These are phyloP conservation scores for Penicillium macrosclerotiorum DNA, from an alignment of 495 filamentous ascomycete species.

Conservation along the genomic window DNA sequence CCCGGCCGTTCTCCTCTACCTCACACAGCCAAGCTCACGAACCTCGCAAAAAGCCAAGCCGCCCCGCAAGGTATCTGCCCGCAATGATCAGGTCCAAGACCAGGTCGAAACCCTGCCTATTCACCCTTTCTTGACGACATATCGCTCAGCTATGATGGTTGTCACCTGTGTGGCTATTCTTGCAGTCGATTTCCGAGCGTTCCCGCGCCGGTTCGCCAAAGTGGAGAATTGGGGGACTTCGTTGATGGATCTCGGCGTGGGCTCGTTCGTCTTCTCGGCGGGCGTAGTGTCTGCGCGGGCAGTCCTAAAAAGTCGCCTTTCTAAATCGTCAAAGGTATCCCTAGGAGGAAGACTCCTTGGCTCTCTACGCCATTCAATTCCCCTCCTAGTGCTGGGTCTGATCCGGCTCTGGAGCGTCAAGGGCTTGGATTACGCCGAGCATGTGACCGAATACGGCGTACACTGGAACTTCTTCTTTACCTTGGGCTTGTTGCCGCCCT, in stretches of 20 bases:
- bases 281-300: conserved; percentile 89
- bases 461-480: conserved; percentile 99
- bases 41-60: conserved; percentile 56
- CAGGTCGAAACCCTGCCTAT: conserved; percentile 60
- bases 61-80: conserved; percentile 45
- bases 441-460: conserved; percentile 96
- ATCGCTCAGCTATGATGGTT: conserved; percentile 89
- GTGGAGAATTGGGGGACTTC: conserved; percentile 98
- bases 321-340: conserved; percentile 31
- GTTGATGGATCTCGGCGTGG: conserved; percentile 96
- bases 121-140: conserved; percentile 88
- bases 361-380: conserved; percentile 76
- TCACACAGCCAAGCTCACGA: conserved; percentile 42
- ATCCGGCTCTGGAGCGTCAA: conserved; percentile 86
- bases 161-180: conserved; percentile 89
- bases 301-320: conserved; percentile 68
- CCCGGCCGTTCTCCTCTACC: conserved; percentile 62
- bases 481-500: conserved; percentile 81
- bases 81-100: conserved; percentile 22
- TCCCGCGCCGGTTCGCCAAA: conserved; percentile 93
- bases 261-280: conserved; percentile 93
- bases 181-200: conserved; percentile 93
- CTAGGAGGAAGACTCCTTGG: conserved; percentile 54
- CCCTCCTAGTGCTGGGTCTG: conserved; percentile 77
- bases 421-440: conserved; percentile 91